Evolutionary conservation across 2,329 filamentous ascomycete species (phyloP).

Genomic region (Cladosporium colombiae): DNA sequence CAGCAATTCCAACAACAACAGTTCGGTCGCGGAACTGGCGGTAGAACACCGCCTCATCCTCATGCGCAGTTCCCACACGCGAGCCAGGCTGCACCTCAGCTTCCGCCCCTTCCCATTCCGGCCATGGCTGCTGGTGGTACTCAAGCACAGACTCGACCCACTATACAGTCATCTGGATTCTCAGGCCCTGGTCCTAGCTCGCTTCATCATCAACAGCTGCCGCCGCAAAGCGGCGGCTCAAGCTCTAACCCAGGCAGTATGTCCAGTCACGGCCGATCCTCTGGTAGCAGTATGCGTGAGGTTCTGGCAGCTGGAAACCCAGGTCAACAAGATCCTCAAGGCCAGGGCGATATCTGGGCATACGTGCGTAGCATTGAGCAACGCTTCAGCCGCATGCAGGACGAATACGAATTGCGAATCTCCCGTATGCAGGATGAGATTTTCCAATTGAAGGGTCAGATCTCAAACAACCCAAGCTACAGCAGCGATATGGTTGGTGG

Average conservation of each 20-base stretch:
- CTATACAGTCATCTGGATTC: constrained; percentile 3
- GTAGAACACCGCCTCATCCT: constrained; percentile 52
- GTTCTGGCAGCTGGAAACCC: constrained; percentile 53
- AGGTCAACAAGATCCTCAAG: constrained; percentile 41
- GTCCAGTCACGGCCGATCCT: constrained; percentile 56
- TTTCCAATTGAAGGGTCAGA: constrained; percentile 35
- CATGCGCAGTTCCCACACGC: constrained; percentile 32
- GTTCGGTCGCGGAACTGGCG: constrained; percentile 59
- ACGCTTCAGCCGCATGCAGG: constrained; percentile 47
- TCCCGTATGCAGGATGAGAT: constrained; percentile 48
- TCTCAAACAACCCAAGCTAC: constrained; percentile 32
- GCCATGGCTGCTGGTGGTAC: not conserved
- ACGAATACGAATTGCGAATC: constrained; percentile 51
- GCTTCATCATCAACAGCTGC: constrained; percentile 41
- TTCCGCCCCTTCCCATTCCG: constrained; percentile 37
- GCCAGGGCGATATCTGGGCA: constrained; percentile 60
- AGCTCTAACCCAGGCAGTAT: constrained; percentile 51
- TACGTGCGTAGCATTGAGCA: constrained; percentile 72
- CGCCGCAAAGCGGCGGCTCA: constrained; percentile 26
- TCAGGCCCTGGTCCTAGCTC: constrained; percentile 38
- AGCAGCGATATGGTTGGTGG: constrained; percentile 33
- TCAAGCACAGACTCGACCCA: not conserved
- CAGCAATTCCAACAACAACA: constrained; percentile 68
- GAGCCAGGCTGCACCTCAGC: constrained; percentile 32
- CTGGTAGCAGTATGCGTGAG: constrained; percentile 64